Conservation (phyloP, 768 basidiomycete species). For the Wakefieldia striispora region DNA sequence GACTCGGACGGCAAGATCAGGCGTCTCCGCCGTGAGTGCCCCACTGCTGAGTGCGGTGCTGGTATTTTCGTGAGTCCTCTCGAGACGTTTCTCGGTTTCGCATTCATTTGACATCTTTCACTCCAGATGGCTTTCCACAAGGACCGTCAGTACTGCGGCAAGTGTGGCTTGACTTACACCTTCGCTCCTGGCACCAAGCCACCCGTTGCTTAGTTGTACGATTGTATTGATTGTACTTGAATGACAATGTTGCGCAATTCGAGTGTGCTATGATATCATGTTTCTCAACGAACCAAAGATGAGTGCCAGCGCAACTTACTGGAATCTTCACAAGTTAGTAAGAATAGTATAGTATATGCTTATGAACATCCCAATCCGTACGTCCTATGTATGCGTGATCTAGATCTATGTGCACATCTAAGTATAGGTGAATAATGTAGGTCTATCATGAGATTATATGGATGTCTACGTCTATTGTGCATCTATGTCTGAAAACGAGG, state of each 20-base stretch:
- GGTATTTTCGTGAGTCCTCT: slow-evolving; percentile 72
- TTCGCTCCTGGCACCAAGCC: slow-evolving; percentile 81
- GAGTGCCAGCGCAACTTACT: neutral
- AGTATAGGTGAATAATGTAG: neutral
- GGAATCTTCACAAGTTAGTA: neutral
- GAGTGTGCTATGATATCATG: too few relatives aligned
- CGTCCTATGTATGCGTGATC: neutral
- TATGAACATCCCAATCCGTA: neutral
- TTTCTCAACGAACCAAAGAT: too few relatives aligned
- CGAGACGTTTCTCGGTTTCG: neutral
- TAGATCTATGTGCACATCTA: slow-evolving; percentile 2
- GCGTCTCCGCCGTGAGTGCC: slow-evolving; percentile 97
- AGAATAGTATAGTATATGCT: neutral
- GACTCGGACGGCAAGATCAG: slow-evolving; percentile 99
- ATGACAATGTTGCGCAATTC: too few relatives aligned
- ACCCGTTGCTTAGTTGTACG: slow-evolving; percentile 40
- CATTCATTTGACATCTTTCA: slow-evolving; percentile 11
- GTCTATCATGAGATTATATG: neutral
- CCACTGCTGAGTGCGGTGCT: slow-evolving; percentile 77
- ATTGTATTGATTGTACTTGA: too few relatives aligned
- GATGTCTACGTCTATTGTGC: neutral
- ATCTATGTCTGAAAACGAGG: too few relatives aligned
- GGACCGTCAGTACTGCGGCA: slow-evolving; percentile 97
- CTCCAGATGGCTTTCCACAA: slow-evolving; percentile 96
- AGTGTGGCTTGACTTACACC: slow-evolving; percentile 86